These are phyloP conservation scores for Orbilia brochopaga DNA, from an alignment of 2,329 filamentous ascomycete genomes.

Conservation along the genomic window DNA sequence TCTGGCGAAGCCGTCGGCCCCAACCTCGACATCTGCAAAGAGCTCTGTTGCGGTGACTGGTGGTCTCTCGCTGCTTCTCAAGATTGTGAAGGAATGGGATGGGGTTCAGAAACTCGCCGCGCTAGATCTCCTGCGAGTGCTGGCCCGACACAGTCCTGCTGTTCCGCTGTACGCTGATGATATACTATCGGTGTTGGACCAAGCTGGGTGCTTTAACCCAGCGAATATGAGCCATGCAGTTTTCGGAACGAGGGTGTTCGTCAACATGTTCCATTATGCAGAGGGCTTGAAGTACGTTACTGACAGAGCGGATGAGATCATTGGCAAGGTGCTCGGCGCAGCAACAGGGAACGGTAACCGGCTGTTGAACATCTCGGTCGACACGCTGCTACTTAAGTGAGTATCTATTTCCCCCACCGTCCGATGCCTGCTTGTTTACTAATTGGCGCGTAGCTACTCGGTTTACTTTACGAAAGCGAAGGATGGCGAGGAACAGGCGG, in stretches of 20 bases:
- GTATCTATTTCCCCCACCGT: conserved; percentile 21
- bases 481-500: conserved; percentile 56
- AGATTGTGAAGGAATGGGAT: conserved; percentile 79
- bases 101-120: conserved; percentile 79
- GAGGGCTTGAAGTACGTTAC: conserved; percentile 72
- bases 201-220: conserved; percentile 65
- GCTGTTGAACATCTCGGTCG: conserved; percentile 80
- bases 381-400: conserved; percentile 79
- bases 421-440: conserved; percentile 9
- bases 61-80: conserved; percentile 70
- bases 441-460: conserved; percentile 62
- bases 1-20: conserved; percentile 64
- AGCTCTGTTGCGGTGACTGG: conserved; percentile 62
- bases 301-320: conserved; percentile 65
- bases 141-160: conserved; percentile 71
- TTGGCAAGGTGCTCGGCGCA: conserved; percentile 68
- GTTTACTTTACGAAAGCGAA: conserved; percentile 68
- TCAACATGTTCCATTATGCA: conserved; percentile 79
- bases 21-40: conserved; percentile 56
- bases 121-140: conserved; percentile 84
- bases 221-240: conserved; percentile 78
- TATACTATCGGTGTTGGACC: conserved; percentile 68
- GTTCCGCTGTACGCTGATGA: conserved; percentile 69
- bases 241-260: conserved; percentile 80
- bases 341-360: conserved; percentile 67